Conservation (phyloP, 139 green algal genomes). For the Ettlia oleoabundans region DNA sequence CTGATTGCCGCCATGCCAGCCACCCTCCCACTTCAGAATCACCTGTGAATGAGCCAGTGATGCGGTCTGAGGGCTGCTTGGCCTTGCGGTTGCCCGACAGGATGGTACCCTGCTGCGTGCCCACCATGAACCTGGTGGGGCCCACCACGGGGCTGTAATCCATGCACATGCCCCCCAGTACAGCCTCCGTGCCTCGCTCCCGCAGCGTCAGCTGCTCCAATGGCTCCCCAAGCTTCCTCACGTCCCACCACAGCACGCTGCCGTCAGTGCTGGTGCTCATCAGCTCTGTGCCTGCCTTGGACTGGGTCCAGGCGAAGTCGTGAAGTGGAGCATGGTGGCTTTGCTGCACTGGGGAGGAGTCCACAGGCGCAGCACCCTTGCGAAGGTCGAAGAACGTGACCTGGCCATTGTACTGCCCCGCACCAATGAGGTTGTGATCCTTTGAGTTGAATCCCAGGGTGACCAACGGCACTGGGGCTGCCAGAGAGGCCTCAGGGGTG, state of each 20-base stretch:
- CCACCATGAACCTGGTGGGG: constrained; percentile 96
- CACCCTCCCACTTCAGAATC: not conserved
- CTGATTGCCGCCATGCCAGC: not conserved
- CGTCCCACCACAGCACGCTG: constrained; percentile 88
- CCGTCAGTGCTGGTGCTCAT: constrained; percentile 85
- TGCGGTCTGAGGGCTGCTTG: constrained; percentile 88
- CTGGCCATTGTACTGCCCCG: constrained; percentile 92
- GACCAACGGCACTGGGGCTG: constrained; percentile 78
- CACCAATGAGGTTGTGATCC: constrained; percentile 81
- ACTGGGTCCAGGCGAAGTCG: constrained; percentile 91
- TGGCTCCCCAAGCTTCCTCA: constrained; percentile 79
- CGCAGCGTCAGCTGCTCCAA: constrained; percentile 70
- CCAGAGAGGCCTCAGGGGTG: constrained; percentile 81
- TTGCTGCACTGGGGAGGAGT: constrained; percentile 78
- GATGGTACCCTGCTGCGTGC: constrained; percentile 85
- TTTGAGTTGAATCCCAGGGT: constrained; percentile 86
- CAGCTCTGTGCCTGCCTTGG: constrained; percentile 91
- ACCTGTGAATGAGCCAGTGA: constrained; percentile 76
- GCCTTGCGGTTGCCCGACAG: constrained; percentile 91
- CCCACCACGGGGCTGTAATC: constrained; percentile 86
- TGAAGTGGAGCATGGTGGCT: constrained; percentile 81
- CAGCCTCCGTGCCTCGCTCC: constrained; percentile 63
- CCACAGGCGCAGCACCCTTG: constrained; percentile 74
- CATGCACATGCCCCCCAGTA: constrained; percentile 73
- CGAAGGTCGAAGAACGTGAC: constrained; percentile 87